Evolutionary conservation across 257 asterid species (phyloP), one percentile per base, ranked within the genome.

Genomic region (Nicotiana otophora): DNA sequence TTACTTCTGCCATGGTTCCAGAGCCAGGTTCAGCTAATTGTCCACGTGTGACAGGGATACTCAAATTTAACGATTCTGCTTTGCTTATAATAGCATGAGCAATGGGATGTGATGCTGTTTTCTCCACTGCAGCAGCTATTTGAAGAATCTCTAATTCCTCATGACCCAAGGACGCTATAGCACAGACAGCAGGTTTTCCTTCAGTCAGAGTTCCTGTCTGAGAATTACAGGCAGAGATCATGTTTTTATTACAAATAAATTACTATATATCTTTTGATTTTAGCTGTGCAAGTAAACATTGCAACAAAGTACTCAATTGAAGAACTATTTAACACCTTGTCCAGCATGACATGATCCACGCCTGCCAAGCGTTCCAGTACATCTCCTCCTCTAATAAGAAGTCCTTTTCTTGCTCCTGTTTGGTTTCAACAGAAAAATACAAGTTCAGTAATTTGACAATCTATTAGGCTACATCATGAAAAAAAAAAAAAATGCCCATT

Each of bases 201-300:
- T 94, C 98, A 39, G 99, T 96, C 62, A 96, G 95, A 85, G 99
- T 94, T 83, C 99, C 98, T 3, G 99, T 96, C 99, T 96, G 93
- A 69, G 84, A 70, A 83, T 86, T 14, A 48, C 75, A 63, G 28
- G 77, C 48, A 64, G 75, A 30, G 77, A 69, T 65, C 66, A 81
- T 30, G 39, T 48, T 74, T 42, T 34, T 48, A 23, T 20, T 74
- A 30, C 79, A 48, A 26, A 48, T 3, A 46, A 46, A 48, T 74
- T 36, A 74, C 39, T 23, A 14, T 4, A 1, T 23, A 12, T 74
- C 60, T 48, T 74, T 74, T 48, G 10, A 70, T 39, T 72, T 46
- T 23, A 46, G 15, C 79, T 46, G 34, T 5, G n/a, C 15, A 72
- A 23, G 20, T 23, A 72, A 72, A 46, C 0, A 2, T 46, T 72